A percentile compares a stretch with the other conserved stretches of the same genome.
These are phyloP conservation scores for Diaporthe longicolla DNA, from an alignment of 2,329 filamentous ascomycete species.

Conservation along the genomic window DNA sequence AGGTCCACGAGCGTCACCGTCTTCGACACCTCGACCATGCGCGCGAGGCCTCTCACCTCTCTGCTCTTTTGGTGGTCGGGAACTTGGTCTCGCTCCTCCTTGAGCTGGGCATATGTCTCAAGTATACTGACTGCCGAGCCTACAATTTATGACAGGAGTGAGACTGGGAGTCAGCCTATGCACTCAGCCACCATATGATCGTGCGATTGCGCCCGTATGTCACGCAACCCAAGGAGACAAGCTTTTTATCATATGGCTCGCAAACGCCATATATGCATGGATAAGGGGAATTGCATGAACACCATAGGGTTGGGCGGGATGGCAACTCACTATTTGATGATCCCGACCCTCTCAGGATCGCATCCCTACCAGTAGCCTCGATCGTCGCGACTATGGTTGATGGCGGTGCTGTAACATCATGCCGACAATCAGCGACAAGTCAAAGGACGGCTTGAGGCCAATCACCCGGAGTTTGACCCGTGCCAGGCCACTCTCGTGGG, in stretches of 20 bases:
- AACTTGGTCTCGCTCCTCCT: conserved; percentile 47
- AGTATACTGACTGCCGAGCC: conserved; percentile 95
- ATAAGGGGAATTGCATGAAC: background rate
- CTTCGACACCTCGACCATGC: conserved; percentile 92
- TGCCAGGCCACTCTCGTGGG: background rate
- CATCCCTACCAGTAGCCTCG: conserved; percentile 90
- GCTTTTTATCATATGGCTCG: conserved; percentile 11
- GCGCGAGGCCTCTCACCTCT: conserved; percentile 85
- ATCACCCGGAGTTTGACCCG: background rate
- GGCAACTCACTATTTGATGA: conserved; percentile 80
- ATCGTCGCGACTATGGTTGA: conserved; percentile 92
- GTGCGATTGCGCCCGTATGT: background rate
- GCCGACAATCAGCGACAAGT: conserved; percentile 32
- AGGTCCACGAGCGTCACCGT: conserved; percentile 88
- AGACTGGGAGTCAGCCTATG: conserved; percentile 17
- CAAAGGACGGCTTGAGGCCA: conserved; percentile 9
- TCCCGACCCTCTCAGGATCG: conserved; percentile 91
- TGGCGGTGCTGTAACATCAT: conserved; percentile 74
- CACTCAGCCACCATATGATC: background rate
- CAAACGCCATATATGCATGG: conserved; percentile 19
- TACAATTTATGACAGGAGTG: conserved; percentile 47
- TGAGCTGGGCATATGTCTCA: conserved; percentile 80
- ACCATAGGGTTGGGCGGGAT: conserved; percentile 36
- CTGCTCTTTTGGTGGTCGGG: conserved; percentile 54
- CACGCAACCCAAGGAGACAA: conserved; percentile 15